These are phyloP conservation scores for Pelargonium citronellum DNA, from an alignment of 441 rosid genomes.

Conservation along the genomic window DNA sequence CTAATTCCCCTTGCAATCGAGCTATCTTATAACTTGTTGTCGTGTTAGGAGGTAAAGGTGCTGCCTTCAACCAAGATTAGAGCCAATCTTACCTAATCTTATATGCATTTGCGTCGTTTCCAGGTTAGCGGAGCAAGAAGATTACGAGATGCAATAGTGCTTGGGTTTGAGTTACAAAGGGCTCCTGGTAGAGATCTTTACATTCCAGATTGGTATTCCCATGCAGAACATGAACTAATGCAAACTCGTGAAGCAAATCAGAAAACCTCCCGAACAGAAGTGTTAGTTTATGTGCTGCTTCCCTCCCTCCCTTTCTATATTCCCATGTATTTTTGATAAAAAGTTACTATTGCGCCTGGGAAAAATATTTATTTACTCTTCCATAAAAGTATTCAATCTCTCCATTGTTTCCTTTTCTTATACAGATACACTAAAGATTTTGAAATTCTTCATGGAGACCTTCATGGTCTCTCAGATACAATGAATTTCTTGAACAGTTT, in stretches of 20 bases:
- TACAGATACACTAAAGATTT: conserved; percentile 60
- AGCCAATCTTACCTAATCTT: neutral
- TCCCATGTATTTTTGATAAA: conserved; percentile 9
- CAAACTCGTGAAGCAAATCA: conserved; percentile 8
- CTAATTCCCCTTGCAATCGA: neutral
- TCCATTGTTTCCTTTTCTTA: conserved; percentile 19
- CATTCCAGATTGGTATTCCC: conserved; percentile 96
- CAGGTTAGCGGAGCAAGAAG: conserved; percentile 97
- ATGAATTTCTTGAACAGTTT: conserved; percentile 74
- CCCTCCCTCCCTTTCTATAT: neutral
- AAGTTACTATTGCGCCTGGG: neutral
- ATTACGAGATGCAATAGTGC: conserved; percentile 94
- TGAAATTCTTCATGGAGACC: conserved; percentile 88
- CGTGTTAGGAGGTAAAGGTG: neutral
- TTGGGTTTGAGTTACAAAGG: conserved; percentile 95
- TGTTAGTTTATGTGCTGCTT: conserved; percentile 2
- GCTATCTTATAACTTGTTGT: neutral
- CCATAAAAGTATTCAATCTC: neutral
- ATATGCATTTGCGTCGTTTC: conserved; percentile 12
- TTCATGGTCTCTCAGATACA: conserved; percentile 84
- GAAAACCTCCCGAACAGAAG: conserved; percentile 1
- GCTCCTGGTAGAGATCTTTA: conserved; percentile 85
- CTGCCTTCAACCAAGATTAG: too few relatives aligned
- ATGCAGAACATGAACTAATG: conserved; percentile 78
- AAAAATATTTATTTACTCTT: neutral